These are phyloP conservation scores for Curvularia verruculosa DNA, from an alignment of 2,329 filamentous ascomycete species.

Conservation along the genomic window DNA sequence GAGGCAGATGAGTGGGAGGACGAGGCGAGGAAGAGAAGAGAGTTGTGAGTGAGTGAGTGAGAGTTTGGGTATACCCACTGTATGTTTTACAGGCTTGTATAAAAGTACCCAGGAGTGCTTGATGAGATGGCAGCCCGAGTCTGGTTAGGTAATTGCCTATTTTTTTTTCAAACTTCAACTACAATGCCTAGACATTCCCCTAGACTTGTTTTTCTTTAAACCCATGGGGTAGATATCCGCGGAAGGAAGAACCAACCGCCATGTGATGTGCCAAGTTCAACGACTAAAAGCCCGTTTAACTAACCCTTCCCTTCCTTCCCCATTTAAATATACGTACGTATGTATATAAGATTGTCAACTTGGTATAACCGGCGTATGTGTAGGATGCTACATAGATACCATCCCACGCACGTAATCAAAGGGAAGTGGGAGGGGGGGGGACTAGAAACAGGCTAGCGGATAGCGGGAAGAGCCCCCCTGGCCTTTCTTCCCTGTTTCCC, in stretches of 20 bases:
- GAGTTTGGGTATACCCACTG: background rate
- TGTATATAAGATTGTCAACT: background rate
- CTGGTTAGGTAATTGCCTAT: background rate
- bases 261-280: background rate
- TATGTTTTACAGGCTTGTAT: background rate
- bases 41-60: slow-evolving; percentile 15
- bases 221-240: background rate
- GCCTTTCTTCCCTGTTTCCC: background rate
- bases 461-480: background rate
- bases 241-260: background rate
- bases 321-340: too few species aligned
- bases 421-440: too few species aligned
- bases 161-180: background rate
- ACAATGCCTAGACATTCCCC: background rate
- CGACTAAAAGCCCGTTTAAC: background rate
- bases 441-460: background rate
- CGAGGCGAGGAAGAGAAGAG: slow-evolving; percentile 21
- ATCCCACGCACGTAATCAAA: too few species aligned
- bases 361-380: too few species aligned
- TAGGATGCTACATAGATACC: too few species aligned
- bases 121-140: background rate
- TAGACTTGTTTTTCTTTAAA: background rate
- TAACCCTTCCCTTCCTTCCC: too few species aligned
- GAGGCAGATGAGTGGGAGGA: slow-evolving; percentile 15
- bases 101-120: background rate